These are phyloP conservation scores for Cyclocybe aegerita DNA, from an alignment of 768 basidiomycete genomes.

Conservation along the genomic window DNA sequence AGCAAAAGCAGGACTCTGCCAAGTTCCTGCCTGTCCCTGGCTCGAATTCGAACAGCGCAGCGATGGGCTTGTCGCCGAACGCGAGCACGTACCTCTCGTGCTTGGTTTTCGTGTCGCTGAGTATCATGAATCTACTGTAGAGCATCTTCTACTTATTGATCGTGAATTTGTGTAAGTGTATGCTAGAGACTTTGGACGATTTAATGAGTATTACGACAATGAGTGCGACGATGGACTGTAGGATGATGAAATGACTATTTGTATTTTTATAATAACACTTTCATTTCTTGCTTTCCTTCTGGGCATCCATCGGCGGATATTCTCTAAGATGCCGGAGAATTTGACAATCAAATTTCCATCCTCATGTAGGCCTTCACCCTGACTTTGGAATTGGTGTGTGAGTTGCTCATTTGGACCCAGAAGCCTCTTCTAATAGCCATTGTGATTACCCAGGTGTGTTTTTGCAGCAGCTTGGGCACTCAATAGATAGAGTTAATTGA, in stretches of 20 bases:
- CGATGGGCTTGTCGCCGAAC: conserved; percentile 10
- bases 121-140: conserved; percentile 1
- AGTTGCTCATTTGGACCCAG: conserved; percentile 9
- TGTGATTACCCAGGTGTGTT: conserved; percentile 61
- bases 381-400: conserved; percentile 88
- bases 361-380: conserved; percentile 65
- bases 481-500: no score
- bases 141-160: not conserved
- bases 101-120: not conserved
- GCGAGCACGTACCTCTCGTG: conserved; percentile 1
- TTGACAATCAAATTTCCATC: no score
- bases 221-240: no score
- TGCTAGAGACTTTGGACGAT: no score
- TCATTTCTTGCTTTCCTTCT: no score
- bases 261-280: no score
- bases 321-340: no score
- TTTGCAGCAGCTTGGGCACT: no score
- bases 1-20: conserved; percentile 50
- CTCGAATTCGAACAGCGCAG: conserved; percentile 9
- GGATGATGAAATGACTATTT: no score
- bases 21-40: conserved; percentile 53
- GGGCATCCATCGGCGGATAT: no score
- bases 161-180: no score
- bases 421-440: conserved; percentile 3
- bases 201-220: no score